Base-by-base conservation (phyloP, 2,329 filamentous ascomycete genomes). In the Sordariomycetes sp. region DNA sequence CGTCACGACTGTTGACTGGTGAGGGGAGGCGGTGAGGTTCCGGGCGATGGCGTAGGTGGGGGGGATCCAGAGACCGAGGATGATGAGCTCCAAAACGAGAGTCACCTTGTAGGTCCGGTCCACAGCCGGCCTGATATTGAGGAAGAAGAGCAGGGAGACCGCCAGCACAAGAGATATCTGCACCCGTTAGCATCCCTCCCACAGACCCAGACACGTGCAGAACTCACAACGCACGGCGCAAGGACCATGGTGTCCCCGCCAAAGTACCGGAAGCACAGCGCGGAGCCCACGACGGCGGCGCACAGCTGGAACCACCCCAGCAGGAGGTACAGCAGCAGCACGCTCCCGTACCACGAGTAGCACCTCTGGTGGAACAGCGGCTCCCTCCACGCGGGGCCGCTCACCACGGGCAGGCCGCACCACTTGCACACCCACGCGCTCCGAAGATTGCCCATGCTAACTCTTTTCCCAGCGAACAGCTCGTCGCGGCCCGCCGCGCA, bases 381-480 rank as follows among this genome's bases (percentile, higher is more conserved):
- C 56, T 70, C 67, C 7, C 69, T 68, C 61, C 64, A 69, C 10
- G 68, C 68, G 12, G 64, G 60, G 28, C 64, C 64, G 4, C 60
- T 59, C 5, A 64, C 62, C 35, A 76, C 66, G 8, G 74, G 75
- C 59, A 65, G 70, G 0, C 75, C 74, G 63, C 76, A 78, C 69
- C 74, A 77, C 7, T 75, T 70, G 52, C 76, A 78, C 12, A 74
- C 66, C 66, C 69, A 76, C 32, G 70, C 68, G 4, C 61, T 63
- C 11, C 64, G 61, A 20, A 64, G 63, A 51, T 72, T 72, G 6
- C 67, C 74, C 50, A 77, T 66, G 0, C 62, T 63, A n/a, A 75
- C 68, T 62, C 64, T 67, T n/a, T 64, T 62, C 5, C 74, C 74
- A 3, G 75, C 67, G 20, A 65, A 64, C 8, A 72, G 69, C 7